phyloP scores from a whole-genome alignment of 345 rosid genomes.

The Cardamine occulta region DNA sequence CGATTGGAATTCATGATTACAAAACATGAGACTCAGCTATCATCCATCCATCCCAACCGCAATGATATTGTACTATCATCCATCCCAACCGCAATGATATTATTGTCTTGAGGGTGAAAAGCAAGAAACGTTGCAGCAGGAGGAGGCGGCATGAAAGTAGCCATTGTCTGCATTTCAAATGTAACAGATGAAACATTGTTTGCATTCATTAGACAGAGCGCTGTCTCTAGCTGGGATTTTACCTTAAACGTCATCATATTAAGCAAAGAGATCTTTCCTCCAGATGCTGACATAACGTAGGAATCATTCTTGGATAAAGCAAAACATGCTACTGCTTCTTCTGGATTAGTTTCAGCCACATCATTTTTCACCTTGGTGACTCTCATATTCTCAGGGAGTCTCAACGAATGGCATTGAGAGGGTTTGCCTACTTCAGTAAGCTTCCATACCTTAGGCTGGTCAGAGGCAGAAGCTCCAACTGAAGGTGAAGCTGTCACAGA shows the following conservation, averaged over 20 bases:
- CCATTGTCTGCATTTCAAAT: slow-evolving; percentile 72
- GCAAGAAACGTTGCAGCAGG: slow-evolving; percentile 97
- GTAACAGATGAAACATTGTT: slow-evolving; percentile 17
- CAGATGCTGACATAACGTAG: slow-evolving; percentile 93
- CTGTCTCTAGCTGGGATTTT: slow-evolving; percentile 14
- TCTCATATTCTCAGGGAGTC: slow-evolving; percentile 88
- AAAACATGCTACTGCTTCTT: slow-evolving; percentile 86
- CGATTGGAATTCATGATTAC: neutral
- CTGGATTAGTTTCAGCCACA: slow-evolving; percentile 66
- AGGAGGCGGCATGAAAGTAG: slow-evolving; percentile 94
- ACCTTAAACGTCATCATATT: slow-evolving; percentile 98
- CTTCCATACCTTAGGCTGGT: slow-evolving; percentile 95
- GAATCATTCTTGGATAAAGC: slow-evolving; percentile 94
- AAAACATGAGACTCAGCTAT: slow-evolving; percentile 48
- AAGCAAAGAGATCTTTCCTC: slow-evolving; percentile 87
- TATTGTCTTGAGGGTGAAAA: slow-evolving; percentile 90
- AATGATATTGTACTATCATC: slow-evolving; percentile 88
- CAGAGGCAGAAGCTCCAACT: slow-evolving; percentile 78
- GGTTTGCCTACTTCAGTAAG: slow-evolving; percentile 88
- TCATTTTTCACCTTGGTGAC: slow-evolving; percentile 93
- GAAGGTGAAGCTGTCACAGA: too few species aligned
- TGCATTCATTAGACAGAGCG: slow-evolving; percentile 14
- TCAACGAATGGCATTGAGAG: slow-evolving; percentile 87
- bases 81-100: slow-evolving; percentile 92
- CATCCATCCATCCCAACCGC: too few species aligned